Percentiles rank a stretch among this genome's conserved stretches.
Evolutionary conservation across 495 filamentous ascomycete genomes (phyloP).

Genomic region (Geoglossum glabrum): DNA sequence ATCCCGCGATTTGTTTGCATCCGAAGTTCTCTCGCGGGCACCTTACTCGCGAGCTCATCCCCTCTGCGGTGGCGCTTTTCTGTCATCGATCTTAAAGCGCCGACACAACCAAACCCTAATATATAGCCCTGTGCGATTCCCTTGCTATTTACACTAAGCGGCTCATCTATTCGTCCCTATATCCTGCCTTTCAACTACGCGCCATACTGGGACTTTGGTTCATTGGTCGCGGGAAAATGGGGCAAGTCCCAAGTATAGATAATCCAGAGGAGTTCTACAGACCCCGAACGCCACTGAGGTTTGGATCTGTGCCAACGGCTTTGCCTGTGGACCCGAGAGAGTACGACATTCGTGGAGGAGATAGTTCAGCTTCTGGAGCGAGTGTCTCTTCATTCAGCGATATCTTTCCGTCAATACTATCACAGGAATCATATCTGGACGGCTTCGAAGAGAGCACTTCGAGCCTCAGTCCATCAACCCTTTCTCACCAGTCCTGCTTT

Average conservation of each 20-base stretch:
- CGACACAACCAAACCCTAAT: neutral
- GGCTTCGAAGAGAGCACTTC: neutral
- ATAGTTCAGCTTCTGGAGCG: neutral
- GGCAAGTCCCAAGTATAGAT: neutral
- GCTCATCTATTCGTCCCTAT: neutral
- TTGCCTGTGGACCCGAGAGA: neutral
- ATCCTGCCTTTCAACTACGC: neutral
- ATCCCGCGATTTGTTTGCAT: neutral
- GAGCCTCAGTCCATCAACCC: neutral
- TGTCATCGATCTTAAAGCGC: neutral
- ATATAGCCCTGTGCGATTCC: neutral
- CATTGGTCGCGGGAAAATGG: neutral
- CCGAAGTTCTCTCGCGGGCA: neutral
- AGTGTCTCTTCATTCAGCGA: neutral
- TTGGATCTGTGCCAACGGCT: neutral
- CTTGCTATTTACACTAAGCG: neutral
- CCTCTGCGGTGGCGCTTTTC: neutral
- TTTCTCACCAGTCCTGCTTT: neutral
- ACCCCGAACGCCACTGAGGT: neutral
- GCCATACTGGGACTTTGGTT: neutral
- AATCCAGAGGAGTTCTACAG: neutral
- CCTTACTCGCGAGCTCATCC: too few relatives aligned
- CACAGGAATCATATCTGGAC: neutral
- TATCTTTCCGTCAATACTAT: neutral
- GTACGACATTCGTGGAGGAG: neutral